Evolutionary conservation across 208 protist genomes (phyloP), one percentile per base, ranked within the genome.

Genomic region (Balamuthia mandrillaris): DNA sequence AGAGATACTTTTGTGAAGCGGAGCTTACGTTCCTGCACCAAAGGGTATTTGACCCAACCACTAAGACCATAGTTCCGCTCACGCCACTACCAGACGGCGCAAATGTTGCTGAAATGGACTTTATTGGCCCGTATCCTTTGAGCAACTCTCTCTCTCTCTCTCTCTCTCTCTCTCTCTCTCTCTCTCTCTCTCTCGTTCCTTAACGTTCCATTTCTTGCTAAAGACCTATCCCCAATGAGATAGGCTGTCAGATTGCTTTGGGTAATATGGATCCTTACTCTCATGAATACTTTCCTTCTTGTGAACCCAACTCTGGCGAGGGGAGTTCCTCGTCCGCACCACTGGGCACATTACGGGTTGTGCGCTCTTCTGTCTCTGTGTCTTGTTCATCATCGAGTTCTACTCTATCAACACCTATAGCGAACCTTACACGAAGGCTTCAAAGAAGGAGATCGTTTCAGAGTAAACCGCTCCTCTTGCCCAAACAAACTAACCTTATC

Each of bases 11-110:
- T 35, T 42, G 60, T 16, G 16, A 49, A 3, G 72, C 72, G 0
- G 72, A 81, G 47, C 44, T 33, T n/a, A 81, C 72, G 18, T 81
- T 81, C 47, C 44, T 63, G 41, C 72, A 81, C 37, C 72, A 81
- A 31, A 42, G 24, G 3, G 72, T 81, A 18, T 81, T 37, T 60
- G 72, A 81, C 33, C 72, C 54, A 33, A 60, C 60, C 51, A 81
- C 54, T 24, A 29, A 37, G 10, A 27, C 41, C 47, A 24, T 81
- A 27, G 31, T 81, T 24, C 72, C 72, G 14, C 31, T 81, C 10
- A 81, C 51, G 41, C 72, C 72, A 2, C 60, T 61, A 24, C 72
- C 72, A 2, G 72, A 81, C 2, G 47, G 47, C 2, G 6, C 60
- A 33, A 49, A 81, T 24, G 16, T 39, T 1, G 41, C 72, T 3